Evolutionary conservation across 768 basidiomycete species (phyloP).

Genomic region (Pleurotus pulmonarius): DNA sequence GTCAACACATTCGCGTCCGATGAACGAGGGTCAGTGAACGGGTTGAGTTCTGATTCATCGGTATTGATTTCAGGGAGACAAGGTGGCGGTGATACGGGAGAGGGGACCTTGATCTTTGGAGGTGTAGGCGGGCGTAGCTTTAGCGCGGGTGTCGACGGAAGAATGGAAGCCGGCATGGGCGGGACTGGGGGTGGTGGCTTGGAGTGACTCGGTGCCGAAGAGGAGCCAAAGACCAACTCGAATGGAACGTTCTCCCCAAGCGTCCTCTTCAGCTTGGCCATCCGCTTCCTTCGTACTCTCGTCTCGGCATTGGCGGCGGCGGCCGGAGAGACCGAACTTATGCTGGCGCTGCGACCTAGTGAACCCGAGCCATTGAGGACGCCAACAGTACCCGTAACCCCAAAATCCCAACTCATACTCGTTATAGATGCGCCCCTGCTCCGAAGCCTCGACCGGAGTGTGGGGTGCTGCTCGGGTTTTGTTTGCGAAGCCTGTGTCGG

Average conservation of each 20-base stretch:
- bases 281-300: conserved; percentile 33
- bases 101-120: conserved; percentile 2
- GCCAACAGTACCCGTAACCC: neutral
- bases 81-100: conserved; percentile 1
- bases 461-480: neutral
- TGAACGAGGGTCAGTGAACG: neutral
- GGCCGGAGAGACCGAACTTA: neutral
- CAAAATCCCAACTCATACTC: conserved; percentile 6
- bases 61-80: conserved; percentile 1
- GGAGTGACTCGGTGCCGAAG: conserved; percentile 8
- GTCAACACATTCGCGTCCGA: neutral
- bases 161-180: neutral
- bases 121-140: conserved; percentile 2
- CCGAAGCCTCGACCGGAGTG: neutral
- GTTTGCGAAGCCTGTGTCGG: neutral
- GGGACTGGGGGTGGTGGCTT: conserved; percentile 7
- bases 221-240: conserved; percentile 41
- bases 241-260: conserved; percentile 58
- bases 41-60: neutral
- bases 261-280: conserved; percentile 56
- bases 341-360: neutral
- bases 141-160: neutral
- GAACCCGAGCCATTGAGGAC: neutral
- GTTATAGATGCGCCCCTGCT: neutral
- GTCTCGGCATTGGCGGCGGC: neutral